Percentiles rank a stretch among this genome's conserved stretches.
Conservation (phyloP, 2,329 filamentous ascomycete genomes). For the Phialophora expanda region DNA sequence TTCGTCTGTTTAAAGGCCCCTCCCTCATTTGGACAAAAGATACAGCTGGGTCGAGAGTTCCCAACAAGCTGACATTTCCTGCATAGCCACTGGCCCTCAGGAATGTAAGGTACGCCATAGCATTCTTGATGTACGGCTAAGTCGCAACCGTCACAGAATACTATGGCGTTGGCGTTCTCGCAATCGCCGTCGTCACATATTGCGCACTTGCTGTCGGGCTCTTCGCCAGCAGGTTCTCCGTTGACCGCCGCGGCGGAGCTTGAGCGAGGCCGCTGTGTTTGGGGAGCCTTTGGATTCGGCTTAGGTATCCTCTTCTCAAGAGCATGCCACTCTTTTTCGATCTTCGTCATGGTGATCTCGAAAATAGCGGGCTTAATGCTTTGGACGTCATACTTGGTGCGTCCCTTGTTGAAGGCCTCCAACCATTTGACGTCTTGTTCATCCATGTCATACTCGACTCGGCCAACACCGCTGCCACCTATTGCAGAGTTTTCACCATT, state of each 20-base stretch:
- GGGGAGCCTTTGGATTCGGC: constrained; percentile 92
- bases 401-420: constrained; percentile 77
- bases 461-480: constrained; percentile 65
- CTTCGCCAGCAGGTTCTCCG: constrained; percentile 85
- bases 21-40: constrained; percentile 97
- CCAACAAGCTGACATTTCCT: constrained; percentile 96
- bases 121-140: constrained; percentile 98
- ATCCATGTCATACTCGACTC: constrained; percentile 99
- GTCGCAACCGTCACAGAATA: constrained; percentile 98
- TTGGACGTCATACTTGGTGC: constrained; percentile 75
- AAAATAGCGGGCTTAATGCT: constrained; percentile 91
- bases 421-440: constrained; percentile 98
- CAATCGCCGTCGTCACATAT: constrained; percentile 99
- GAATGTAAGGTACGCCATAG: constrained; percentile 97
- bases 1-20: constrained; percentile 99
- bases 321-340: constrained; percentile 97
- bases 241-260: constrained; percentile 95
- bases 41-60: constrained; percentile 89
- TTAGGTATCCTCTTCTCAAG: constrained; percentile 97
- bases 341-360: constrained; percentile 97
- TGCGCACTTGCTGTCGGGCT: constrained; percentile 95
- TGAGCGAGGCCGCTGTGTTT: constrained; percentile 89
- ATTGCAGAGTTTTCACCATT: constrained; percentile 65
- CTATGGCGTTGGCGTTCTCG: constrained; percentile 98
- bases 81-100: constrained; percentile 97